Evolutionary conservation across 169 alveolate species (phyloP), one percentile per base, ranked within the genome.

Genomic region (Plasmodium vinckei): DNA sequence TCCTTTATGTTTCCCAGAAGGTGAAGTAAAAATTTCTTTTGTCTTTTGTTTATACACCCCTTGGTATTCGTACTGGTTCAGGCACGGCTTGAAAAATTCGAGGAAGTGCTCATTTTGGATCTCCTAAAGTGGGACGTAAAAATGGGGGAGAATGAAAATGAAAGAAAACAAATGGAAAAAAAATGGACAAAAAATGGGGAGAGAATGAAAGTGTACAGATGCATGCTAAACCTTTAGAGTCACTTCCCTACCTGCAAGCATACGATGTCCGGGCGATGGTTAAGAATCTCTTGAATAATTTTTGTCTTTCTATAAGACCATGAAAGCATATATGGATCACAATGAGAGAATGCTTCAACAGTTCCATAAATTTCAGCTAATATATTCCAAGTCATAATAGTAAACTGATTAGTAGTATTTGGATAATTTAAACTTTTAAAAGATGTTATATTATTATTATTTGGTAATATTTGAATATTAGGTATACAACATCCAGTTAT

Each of bases 361-460:
- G 96, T 94, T 51, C 95, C 96, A 59, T 94, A 94, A 5, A 94
- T 89, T 63, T 94, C 97, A 6, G 97, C 95, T 57, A 93, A 65
- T 13, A 92, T 86, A 65, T 92, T 93, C 96, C 96, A 93, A 17
- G 94, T 92, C 92, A 93, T 88, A 1, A 92, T 92, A 56, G 90
- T 92, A 65, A 94, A 92, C 47, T 69, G 87, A 44, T 86, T 86
- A 9, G 87, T 46, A 33, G 39, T 27, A 25, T 86, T 86, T 9
- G 54, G 21, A 5, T 5, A 23, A 47, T 23, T 68, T n/a, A 64
- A 33, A 27, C 46, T 70, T 39, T 86, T 86, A 65, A 86, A 69
- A 70, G 75, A 68, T 2, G 91, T 86, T 13, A 86, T 63, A 33
- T 33, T 33, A 21, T 49, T 86, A 44, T 86, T 69, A 39, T 86